Base-by-base conservation (phyloP, 148 eudicot species). In the Fallopia convolvulus region DNA sequence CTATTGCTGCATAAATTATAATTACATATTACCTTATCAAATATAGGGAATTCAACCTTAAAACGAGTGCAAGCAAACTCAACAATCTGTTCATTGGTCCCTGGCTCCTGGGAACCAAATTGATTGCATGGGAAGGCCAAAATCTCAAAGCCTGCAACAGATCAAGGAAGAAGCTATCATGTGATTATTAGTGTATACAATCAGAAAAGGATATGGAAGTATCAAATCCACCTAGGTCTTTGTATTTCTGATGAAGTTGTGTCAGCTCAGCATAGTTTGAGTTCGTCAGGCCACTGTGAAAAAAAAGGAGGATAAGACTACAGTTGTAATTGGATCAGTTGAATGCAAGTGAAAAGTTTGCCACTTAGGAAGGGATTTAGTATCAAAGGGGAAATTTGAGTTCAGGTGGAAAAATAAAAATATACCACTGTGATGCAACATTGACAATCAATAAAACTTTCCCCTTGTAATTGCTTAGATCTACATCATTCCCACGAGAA, bases 41-140 rank as follows among this genome's bases (percentile, higher is more conserved):
- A 90, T 48, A 90, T 82, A 63, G 93, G 93, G 73, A 65, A 88
- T 72, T 90, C 93, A 12, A 88, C 89, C 82, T 88, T 90, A 63
- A 88, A 88, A 46, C 90, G 91, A 78, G 91, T 85, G 84, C 93
- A 90, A 72, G 85, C 93, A 60, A 86, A 86, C 72, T 90, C 84
- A 46, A 82, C 56, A 53, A 90, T 90, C 79, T 90, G 80, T 68
- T 86, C 88, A 79, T 88, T 90, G 68, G 73, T 82, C 2, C 93
- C 93, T 6, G 93, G 93, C 75, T 90, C 91, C 80, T 90, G 88
- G 18, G 77, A 71, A 13, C 86, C 87, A 83, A 90, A 90, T 76
- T 90, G 93, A 77, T 90, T 90, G 87, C 93, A 90, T 3, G 93
- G 93, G 44, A 90, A 90, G 42, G 93, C 93, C 56, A 90, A 73